Evolutionary conservation across 495 filamentous ascomycete species (phyloP), one percentile per base, ranked within the genome.

Genomic region (Delitschia confertaspora): DNA sequence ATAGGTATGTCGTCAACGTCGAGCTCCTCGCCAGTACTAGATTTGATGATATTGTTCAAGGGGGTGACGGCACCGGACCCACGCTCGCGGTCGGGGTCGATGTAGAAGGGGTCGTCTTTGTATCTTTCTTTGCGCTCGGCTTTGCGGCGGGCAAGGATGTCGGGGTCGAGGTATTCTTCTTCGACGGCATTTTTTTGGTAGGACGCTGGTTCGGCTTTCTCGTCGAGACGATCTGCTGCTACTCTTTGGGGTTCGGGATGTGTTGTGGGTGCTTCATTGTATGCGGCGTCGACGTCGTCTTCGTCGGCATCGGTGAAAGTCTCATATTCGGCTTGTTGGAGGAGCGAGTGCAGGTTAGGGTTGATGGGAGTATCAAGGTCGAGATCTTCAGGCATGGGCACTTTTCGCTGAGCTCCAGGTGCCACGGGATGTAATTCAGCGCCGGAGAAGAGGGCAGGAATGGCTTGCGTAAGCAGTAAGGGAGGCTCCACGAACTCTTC

Each of bases 1-100:
- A 96, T 89, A 1, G 91, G 91, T 47, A 98, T 98, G 10, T 83
- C 74, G 59, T 98, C 91, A 36, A 98, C 73, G 58, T 98, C 91
- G 11, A 95, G 64, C 21, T 78, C 81, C 6, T 79, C 78, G 2
- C 78, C 79, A 52, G 85, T 82, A 22, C 75, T 74, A 21, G 65
- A 72, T 45, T 74, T 69, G 0, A 87, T 67, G 27, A 85, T 78
- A 40, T 79, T 80, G 55, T 85, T 79, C 41, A 85, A 72, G 2
- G 83, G 80, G 0, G 83, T 85, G 0, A 75, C 80, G 7, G 67
- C 67, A 26, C 69, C 75, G 6, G 69, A 72, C 2, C 41, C 40
- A 8, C 56, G 53, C 0, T 47, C 52, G 18, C 70, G 75, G 2
- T 70, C 69, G 11, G 67, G 58, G 22, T 69, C 70, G 29, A 98